Conservation (phyloP, 345 rosid genomes). For the Arabis hirsuta region DNA sequence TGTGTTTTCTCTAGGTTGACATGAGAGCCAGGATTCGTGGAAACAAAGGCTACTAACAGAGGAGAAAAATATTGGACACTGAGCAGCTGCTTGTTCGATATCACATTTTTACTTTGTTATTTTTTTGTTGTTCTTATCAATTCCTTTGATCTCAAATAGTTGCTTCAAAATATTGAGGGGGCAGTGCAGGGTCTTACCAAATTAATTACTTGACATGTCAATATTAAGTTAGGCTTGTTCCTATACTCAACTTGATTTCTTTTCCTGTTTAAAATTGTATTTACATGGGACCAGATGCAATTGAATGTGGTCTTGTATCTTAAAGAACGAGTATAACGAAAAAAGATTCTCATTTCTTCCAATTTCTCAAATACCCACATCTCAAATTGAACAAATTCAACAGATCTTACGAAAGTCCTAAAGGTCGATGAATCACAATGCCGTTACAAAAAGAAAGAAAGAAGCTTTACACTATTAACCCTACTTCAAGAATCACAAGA, state of each 20-base stretch:
- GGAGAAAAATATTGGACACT: slow-evolving; percentile 3
- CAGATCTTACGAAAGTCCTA: slow-evolving; percentile 36
- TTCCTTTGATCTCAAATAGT: slow-evolving; percentile 15
- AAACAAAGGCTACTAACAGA: slow-evolving; percentile 81
- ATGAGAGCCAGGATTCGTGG: slow-evolving; percentile 98
- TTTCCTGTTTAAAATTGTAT: slow-evolving; percentile 7
- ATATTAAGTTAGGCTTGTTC: slow-evolving; percentile 42
- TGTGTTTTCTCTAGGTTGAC: slow-evolving; percentile 62
- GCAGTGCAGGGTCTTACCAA: slow-evolving; percentile 9
- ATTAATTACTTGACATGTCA: slow-evolving; percentile 31
- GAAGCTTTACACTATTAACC: slow-evolving; percentile 45
- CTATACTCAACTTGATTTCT: slow-evolving; percentile 31
- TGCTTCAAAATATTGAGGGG: not conserved
- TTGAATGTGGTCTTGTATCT: slow-evolving; percentile 5
- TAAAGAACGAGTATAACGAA: slow-evolving; percentile 8
- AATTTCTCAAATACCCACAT: slow-evolving; percentile 2
- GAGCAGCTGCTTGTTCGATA: slow-evolving; percentile 4
- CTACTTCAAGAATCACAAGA: slow-evolving; percentile 44
- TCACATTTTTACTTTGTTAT: slow-evolving; percentile 6
- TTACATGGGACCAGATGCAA: slow-evolving; percentile 15
- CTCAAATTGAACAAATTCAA: slow-evolving; percentile 26
- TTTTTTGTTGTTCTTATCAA: not conserved
- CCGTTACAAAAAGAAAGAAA: slow-evolving; percentile 17
- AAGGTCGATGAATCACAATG: slow-evolving; percentile 35
- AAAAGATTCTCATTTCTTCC: no score